Evolutionary conservation across 2,329 filamentous ascomycete species (phyloP).

Genomic region (Chrysoporthe puriensis): DNA sequence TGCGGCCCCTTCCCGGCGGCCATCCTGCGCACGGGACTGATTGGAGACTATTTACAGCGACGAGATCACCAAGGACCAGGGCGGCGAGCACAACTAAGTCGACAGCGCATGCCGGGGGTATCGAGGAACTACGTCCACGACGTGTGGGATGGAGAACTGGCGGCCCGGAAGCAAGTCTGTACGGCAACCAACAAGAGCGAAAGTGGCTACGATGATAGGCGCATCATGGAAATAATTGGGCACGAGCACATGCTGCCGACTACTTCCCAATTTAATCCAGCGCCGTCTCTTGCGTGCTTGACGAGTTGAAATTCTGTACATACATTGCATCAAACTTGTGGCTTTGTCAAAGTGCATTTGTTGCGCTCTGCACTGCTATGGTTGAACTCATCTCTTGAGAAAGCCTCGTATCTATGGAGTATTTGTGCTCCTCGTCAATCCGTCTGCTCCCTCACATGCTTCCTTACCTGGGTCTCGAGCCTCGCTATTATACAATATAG

Average conservation of each 20-base stretch:
- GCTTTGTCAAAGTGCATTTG: constrained; percentile 12
- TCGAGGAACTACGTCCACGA: background rate
- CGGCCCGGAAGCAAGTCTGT: background rate
- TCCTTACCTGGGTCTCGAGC: background rate
- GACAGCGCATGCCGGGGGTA: background rate
- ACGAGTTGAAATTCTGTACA: constrained; percentile 40
- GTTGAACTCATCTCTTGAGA: constrained; percentile 16
- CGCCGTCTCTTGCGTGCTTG: constrained; percentile 29
- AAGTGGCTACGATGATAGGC: background rate
- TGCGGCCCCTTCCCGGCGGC: no score
- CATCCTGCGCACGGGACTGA: background rate
- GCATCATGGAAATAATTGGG: background rate
- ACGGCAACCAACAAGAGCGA: background rate
- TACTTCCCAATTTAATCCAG: constrained; percentile 2
- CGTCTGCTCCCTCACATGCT: constrained; percentile 1
- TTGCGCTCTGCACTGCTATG: constrained; percentile 19
- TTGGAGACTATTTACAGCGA: constrained; percentile 55
- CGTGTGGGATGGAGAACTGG: background rate
- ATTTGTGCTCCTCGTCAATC: background rate
- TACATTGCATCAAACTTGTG: constrained; percentile 33
- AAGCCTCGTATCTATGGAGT: background rate
- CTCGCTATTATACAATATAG: background rate
- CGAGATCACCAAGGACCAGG: constrained; percentile 73
- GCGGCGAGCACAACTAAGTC: constrained; percentile 65
- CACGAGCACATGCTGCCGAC: background rate